Conservation (phyloP, 306 rosid genomes). For the Trifolium fragiferum region DNA sequence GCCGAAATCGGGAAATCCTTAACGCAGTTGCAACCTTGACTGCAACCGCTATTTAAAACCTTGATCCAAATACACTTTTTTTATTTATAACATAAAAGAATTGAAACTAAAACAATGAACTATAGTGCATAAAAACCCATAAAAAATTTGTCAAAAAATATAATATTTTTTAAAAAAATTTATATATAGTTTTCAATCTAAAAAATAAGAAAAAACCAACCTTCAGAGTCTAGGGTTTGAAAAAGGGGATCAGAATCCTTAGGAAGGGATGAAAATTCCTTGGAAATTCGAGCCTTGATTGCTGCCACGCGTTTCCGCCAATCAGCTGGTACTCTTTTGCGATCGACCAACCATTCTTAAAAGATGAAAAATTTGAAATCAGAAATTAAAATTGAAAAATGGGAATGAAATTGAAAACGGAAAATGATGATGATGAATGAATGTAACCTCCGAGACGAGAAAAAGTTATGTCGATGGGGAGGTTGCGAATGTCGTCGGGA, state of each 20-base stretch:
- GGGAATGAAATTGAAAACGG: neutral
- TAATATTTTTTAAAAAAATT: neutral
- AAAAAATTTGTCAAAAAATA: neutral
- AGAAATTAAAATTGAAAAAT: slow-evolving; percentile 1
- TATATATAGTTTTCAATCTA: neutral
- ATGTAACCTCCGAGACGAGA: slow-evolving; percentile 90
- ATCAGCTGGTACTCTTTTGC: slow-evolving; percentile 83
- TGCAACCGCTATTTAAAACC: no score
- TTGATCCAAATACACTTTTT: neutral
- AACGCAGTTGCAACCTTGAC: no score
- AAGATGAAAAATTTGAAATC: slow-evolving; percentile 33
- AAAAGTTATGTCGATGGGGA: slow-evolving; percentile 89
- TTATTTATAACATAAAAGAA: neutral
- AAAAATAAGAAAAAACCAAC: slow-evolving; percentile 41
- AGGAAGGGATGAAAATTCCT: slow-evolving; percentile 77
- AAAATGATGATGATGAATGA: neutral
- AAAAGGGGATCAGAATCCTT: slow-evolving; percentile 76
- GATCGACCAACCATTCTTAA: slow-evolving; percentile 93
- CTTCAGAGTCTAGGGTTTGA: slow-evolving; percentile 74
- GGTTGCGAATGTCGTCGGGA: slow-evolving; percentile 71
- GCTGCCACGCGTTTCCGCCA: slow-evolving; percentile 86
- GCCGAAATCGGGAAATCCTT: no score
- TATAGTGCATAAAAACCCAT: neutral
- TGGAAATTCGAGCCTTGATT: slow-evolving; percentile 70
- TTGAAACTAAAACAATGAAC: slow-evolving; percentile 10